These are phyloP conservation scores for Leccinum obscurum DNA, from an alignment of 768 basidiomycete genomes.

Conservation along the genomic window DNA sequence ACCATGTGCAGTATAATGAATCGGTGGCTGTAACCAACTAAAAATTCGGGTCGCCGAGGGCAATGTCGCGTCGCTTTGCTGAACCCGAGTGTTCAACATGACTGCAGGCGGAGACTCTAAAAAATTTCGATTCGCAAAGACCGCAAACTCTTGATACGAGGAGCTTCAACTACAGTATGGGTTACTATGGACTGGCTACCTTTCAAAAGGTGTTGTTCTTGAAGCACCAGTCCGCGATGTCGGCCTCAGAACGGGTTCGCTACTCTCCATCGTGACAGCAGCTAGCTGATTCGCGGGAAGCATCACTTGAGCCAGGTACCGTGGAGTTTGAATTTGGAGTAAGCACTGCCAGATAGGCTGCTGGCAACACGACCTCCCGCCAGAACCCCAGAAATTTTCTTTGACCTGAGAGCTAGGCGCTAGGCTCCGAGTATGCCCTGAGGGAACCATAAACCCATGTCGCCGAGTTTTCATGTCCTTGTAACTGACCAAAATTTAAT, in stretches of 20 bases:
- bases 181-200: neutral
- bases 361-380: neutral
- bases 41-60: neutral
- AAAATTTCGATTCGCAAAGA: neutral
- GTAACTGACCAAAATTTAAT: neutral
- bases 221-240: neutral
- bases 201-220: neutral
- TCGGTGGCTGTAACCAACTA: neutral
- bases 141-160: neutral
- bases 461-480: neutral
- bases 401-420: neutral
- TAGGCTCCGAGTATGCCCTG: neutral
- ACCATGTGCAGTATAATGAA: neutral
- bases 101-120: neutral
- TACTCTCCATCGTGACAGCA: neutral
- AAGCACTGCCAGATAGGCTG: neutral
- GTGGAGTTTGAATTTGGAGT: neutral
- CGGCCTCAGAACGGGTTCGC: no score
- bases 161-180: neutral
- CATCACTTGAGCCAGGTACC: neutral
- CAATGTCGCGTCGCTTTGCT: neutral
- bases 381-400: neutral
- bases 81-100: neutral
- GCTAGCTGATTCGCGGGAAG: neutral
- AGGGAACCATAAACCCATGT: neutral